A percentile compares a stretch with the other conserved stretches of the same genome.
Conservation (phyloP, 768 basidiomycete genomes). For the Flagelloscypha sp. region DNA sequence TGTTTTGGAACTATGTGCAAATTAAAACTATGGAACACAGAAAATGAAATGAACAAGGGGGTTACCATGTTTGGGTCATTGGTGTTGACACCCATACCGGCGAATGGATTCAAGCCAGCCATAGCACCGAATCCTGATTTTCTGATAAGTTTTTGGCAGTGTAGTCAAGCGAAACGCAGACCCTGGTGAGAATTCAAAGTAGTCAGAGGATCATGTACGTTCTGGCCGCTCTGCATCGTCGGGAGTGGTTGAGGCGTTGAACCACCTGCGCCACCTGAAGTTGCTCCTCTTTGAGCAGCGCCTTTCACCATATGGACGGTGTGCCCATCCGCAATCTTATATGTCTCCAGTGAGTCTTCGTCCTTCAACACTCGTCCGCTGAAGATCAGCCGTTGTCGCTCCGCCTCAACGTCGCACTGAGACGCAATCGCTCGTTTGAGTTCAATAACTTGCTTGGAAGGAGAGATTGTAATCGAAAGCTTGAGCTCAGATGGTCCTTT, state of each 20-base stretch:
- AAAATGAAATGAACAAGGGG: conserved; percentile 6
- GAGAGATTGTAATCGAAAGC: conserved; percentile 73
- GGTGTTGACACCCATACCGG: conserved; percentile 81
- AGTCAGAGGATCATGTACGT: conserved; percentile 78
- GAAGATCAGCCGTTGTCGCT: conserved; percentile 87
- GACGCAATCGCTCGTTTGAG: conserved; percentile 86
- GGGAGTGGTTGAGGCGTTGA: conserved; percentile 56
- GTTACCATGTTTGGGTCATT: conserved; percentile 92
- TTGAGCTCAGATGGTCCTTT: conserved; percentile 88
- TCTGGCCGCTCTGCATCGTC: conserved; percentile 87
- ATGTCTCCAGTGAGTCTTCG: conserved; percentile 71
- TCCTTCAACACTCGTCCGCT: conserved; percentile 37
- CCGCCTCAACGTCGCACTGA: conserved; percentile 79
- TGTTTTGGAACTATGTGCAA: conserved; percentile 56
- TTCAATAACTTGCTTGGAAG: conserved; percentile 80
- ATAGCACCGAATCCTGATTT: conserved; percentile 72
- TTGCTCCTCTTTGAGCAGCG: conserved; percentile 37
- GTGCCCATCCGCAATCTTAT: conserved; percentile 86
- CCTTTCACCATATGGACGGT: conserved; percentile 95
- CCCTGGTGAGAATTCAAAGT: conserved; percentile 71
- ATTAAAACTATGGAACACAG: conserved; percentile 1
- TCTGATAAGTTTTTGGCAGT: no score
- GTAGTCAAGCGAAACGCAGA: no score
- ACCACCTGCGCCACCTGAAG: conserved; percentile 29
- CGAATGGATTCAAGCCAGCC: conserved; percentile 88